Conservation (phyloP, 2,329 filamentous ascomycete genomes). For the Fusarium haematococcum region DNA sequence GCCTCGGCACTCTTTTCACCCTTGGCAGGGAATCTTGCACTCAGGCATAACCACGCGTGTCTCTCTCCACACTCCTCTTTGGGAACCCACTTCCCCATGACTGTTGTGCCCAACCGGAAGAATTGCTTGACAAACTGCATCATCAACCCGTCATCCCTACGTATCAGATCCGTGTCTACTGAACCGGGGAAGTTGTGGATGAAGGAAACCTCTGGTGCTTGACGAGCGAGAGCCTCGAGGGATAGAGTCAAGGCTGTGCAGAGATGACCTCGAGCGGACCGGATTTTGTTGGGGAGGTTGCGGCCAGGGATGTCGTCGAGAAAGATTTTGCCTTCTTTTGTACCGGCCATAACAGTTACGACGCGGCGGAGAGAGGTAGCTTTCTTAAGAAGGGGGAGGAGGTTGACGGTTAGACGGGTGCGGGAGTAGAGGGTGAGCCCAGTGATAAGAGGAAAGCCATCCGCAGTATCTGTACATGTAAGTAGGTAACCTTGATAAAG, state of each 20-base stretch:
- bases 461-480: too few species aligned
- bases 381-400: conserved; percentile 64
- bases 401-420: conserved; percentile 66
- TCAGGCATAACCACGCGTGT: conserved; percentile 40
- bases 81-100: conserved; percentile 23
- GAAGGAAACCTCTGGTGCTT: conserved; percentile 42
- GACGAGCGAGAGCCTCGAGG: conserved; percentile 37
- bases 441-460: conserved; percentile 66
- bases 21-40: conserved; percentile 32
- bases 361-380: conserved; percentile 44
- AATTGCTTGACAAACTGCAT: conserved; percentile 32
- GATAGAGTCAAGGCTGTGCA: conserved; percentile 41
- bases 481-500: too few species aligned
- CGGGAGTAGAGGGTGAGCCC: conserved; percentile 69
- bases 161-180: conserved; percentile 44
- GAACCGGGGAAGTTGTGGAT: conserved; percentile 47
- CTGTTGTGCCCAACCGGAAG: conserved; percentile 14
- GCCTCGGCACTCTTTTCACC: not conserved
- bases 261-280: conserved; percentile 34
- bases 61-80: conserved; percentile 41
- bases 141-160: conserved; percentile 30
- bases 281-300: conserved; percentile 26
- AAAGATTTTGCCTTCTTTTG: conserved; percentile 31
- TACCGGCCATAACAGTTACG: conserved; percentile 43
- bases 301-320: conserved; percentile 39